phyloP scores from a whole-genome alignment of 163 green algal genomes.

The Picocystis sp. region DNA sequence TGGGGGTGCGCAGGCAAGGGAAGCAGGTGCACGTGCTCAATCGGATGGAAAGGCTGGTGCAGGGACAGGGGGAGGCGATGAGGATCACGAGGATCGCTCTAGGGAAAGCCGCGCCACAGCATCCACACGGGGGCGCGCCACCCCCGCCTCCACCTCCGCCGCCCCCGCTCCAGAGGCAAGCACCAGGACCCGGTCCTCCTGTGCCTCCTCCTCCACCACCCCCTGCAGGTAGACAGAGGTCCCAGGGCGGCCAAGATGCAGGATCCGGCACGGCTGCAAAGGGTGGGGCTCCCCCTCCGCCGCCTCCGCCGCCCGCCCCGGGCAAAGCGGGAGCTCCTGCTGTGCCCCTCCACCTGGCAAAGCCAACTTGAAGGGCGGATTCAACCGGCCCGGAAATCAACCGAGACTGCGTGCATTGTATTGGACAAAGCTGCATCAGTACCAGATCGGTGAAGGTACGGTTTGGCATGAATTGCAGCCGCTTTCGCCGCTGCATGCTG shows the following conservation, averaged over 20 bases:
- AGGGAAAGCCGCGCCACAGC: too few species aligned
- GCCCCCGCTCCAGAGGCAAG: too few species aligned
- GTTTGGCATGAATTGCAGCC: not conserved
- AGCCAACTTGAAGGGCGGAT: not conserved
- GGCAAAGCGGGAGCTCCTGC: not conserved
- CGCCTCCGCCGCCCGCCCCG: not conserved
- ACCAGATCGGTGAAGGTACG: not conserved
- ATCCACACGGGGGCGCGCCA: too few species aligned
- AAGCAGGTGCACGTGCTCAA: too few species aligned
- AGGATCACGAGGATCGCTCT: too few species aligned
- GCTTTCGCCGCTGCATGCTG: not conserved
- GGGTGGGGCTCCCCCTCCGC: not conserved
- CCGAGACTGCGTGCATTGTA: conserved; percentile 6
- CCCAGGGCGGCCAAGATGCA: too few species aligned
- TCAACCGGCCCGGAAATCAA: not conserved
- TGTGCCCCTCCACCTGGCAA: not conserved
- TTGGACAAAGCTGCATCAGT: conserved; percentile 1
- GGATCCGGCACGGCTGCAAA: too few species aligned
- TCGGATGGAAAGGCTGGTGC: too few species aligned
- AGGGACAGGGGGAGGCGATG: too few species aligned
- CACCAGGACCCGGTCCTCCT: too few species aligned
- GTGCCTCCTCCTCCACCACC: not conserved
- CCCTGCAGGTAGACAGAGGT: not conserved
- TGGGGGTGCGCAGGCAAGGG: too few species aligned
- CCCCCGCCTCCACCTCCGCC: too few species aligned